Conservation (phyloP, 208 protist genomes). For the Trypanosoma boissoni region DNA sequence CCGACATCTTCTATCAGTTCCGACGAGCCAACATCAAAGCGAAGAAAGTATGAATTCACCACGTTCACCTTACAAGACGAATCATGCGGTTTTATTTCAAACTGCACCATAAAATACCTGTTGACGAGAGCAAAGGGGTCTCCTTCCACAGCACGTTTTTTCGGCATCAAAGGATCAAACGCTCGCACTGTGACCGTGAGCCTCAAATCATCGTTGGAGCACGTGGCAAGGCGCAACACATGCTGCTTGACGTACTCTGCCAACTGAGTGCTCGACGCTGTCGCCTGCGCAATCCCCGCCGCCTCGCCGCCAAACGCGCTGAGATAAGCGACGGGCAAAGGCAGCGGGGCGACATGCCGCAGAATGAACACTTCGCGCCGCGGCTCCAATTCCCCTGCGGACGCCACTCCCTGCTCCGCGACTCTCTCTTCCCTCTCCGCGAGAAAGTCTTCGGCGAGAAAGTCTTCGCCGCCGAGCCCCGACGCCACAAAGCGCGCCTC, state of each 20-base stretch:
- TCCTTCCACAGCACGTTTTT: constrained; percentile 26
- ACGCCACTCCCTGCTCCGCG: constrained; percentile 30
- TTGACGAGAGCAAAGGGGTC: constrained; percentile 55
- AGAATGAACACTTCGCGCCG: constrained; percentile 65
- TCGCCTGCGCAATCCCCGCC: background rate
- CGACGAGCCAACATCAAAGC: constrained; percentile 44
- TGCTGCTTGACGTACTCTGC: constrained; percentile 26
- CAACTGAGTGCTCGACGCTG: constrained; percentile 18
- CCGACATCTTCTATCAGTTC: constrained; percentile 67
- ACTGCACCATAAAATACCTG: constrained; percentile 50
- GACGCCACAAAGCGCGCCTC: constrained; percentile 34
- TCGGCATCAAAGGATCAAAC: constrained; percentile 46
- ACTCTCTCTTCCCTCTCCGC: constrained; percentile 4
- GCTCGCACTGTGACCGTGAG: constrained; percentile 45
- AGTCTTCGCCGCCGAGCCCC: constrained; percentile 28
- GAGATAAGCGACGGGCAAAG: constrained; percentile 44
- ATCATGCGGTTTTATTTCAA: constrained; percentile 34
- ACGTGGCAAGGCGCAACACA: constrained; percentile 30
- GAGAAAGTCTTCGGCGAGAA: constrained; percentile 33
- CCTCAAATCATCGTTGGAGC: constrained; percentile 44
- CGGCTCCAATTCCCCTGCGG: constrained; percentile 46
- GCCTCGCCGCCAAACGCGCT: constrained; percentile 22
- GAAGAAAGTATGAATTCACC: constrained; percentile 74
- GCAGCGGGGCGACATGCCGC: constrained; percentile 35
- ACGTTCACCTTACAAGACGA: constrained; percentile 28